Conservation (phyloP, 108 stramenopile genomes). For the Cyclotella sp. region DNA sequence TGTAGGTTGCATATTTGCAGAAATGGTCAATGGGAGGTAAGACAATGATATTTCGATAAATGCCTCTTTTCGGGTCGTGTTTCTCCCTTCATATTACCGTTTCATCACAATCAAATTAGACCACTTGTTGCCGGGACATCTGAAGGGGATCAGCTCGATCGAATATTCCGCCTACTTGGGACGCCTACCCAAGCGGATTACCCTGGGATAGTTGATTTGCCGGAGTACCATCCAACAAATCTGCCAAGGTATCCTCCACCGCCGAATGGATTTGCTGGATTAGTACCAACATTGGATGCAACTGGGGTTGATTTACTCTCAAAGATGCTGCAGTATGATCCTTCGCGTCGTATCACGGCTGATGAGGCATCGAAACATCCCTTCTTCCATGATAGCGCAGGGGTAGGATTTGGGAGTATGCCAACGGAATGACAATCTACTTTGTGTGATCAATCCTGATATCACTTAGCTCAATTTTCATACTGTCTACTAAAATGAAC, state of each 20-base stretch:
- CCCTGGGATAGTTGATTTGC: constrained; percentile 94
- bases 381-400: constrained; percentile 91
- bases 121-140: constrained; percentile 91
- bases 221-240: constrained; percentile 86
- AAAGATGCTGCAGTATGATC: constrained; percentile 94
- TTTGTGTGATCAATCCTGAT: no score
- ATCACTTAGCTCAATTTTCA: no score
- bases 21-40: constrained; percentile 95
- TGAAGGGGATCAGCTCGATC: constrained; percentile 91
- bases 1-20: constrained; percentile 97
- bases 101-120: constrained; percentile 22
- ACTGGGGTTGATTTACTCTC: constrained; percentile 87
- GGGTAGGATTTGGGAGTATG: constrained; percentile 22
- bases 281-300: constrained; percentile 86
- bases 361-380: constrained; percentile 94
- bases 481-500: no score
- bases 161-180: constrained; percentile 91
- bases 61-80: constrained; percentile 16
- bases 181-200: constrained; percentile 81
- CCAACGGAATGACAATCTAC: constrained; percentile 1
- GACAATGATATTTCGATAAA: not conserved
- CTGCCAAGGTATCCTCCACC: constrained; percentile 88
- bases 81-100: not conserved
- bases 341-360: constrained; percentile 88
- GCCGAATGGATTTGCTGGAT: constrained; percentile 72